Base-by-base conservation (phyloP, 2,329 filamentous ascomycete genomes). In the Eutypa lata region DNA sequence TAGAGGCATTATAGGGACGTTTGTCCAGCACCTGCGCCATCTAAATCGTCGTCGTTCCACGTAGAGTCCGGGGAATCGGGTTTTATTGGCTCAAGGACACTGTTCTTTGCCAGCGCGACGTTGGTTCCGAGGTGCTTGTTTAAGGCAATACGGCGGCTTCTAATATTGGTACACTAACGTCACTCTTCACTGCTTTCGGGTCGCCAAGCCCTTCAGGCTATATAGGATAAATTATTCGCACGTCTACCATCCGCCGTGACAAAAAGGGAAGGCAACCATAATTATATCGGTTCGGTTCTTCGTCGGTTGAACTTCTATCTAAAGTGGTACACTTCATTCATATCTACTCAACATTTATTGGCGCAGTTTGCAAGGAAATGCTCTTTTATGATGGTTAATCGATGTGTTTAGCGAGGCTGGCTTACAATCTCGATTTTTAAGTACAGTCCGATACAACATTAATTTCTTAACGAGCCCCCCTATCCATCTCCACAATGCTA, bases 161-260 rank as follows among this genome's bases (percentile, higher is more conserved):
- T 52, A 44, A 47, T 53, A 51, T 49, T 51, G 47, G 28, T 6
- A 38, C 35, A 14, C n/a, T 14, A 38, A 16, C 35, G 35, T 38
- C 35, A 5, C n/a, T 18, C 13, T 16, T 38, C 35, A 16, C 24
- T 52, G 35, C 49, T 48, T 42, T 56, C 47, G 6, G 28, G 35
- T 52, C 47, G 52, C 52, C 46, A 38, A 49, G 43, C 51, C 16
- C 26, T 61, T 62, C 47, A 65, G 61, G 60, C 62, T 65, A 61
- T 59, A 61, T 55, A 56, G 62, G 55, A 50, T 59, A 59, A 59
- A 57, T 26, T 24, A 16, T 13, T n/a, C 22, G 14, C 42, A 28
- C 42, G 13, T 45, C 16, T 7, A 18, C 42, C 22, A 18, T 45
- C 42, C 42, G 21, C 42, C 42, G 42, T 26, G 22, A 24, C 42